phyloP scores from a whole-genome alignment of 495 filamentous ascomycete genomes.

The Xylaria curta region DNA sequence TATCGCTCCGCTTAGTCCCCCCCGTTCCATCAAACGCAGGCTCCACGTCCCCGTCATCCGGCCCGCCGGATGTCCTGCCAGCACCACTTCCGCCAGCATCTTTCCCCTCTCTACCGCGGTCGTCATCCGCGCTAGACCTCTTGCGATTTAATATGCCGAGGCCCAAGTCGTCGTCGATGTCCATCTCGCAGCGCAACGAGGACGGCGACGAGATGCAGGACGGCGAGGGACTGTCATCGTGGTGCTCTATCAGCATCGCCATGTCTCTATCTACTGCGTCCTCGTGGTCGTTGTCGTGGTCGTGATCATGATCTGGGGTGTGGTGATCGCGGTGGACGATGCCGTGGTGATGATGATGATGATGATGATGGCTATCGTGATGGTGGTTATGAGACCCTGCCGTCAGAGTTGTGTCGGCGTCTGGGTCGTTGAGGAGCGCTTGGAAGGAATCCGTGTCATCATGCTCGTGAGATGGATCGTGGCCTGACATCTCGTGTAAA shows the following conservation, averaged over 20 bases:
- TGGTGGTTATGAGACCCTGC: constrained; percentile 12
- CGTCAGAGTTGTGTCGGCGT: constrained; percentile 9
- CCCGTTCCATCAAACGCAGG: not conserved
- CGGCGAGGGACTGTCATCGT: constrained; percentile 51
- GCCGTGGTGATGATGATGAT: constrained; percentile 29
- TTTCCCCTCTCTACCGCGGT: constrained; percentile 15
- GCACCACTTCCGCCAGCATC: constrained; percentile 14
- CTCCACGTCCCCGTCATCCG: not conserved
- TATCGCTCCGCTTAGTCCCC: constrained; percentile 35
- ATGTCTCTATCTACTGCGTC: constrained; percentile 56
- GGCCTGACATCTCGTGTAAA: constrained; percentile 23
- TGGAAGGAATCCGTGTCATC: constrained; percentile 49
- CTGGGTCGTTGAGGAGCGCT: constrained; percentile 47
- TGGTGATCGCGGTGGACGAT: constrained; percentile 26
- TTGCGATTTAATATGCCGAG: constrained; percentile 8
- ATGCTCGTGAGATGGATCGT: constrained; percentile 33
- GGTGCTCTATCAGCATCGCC: constrained; percentile 59
- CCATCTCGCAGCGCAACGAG: constrained; percentile 62
- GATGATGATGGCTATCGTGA: not conserved
- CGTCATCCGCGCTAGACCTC: not conserved
- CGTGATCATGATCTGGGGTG: constrained; percentile 25
- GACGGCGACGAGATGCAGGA: constrained; percentile 65
- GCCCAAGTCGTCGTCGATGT: constrained; percentile 25
- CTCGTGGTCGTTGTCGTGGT: constrained; percentile 27
- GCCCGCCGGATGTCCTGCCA: no score